phyloP scores from a whole-genome alignment of 31 red algal species.

The Asparagopsis taxiformis region DNA sequence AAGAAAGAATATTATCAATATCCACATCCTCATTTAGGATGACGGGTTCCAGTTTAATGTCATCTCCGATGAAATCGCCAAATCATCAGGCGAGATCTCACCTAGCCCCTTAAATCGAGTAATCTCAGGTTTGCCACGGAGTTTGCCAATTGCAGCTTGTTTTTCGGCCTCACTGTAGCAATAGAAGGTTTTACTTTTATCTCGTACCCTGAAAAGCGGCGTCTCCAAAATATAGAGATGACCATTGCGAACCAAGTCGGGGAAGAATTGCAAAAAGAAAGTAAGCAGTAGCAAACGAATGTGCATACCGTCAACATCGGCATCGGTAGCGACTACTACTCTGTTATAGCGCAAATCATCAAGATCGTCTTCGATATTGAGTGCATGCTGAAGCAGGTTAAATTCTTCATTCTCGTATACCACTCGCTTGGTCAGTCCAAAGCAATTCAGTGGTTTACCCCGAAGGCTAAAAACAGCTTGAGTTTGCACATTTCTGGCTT shows the following conservation, averaged over 20 bases:
- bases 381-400: constrained; percentile 14
- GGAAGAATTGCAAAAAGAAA: constrained; percentile 48
- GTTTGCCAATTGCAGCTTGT: constrained; percentile 7
- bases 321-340: constrained; percentile 56
- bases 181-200: constrained; percentile 40
- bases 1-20: constrained; percentile 21
- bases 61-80: constrained; percentile 30
- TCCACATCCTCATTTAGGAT: constrained; percentile 5
- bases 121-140: constrained; percentile 45
- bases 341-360: constrained; percentile 46
- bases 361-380: constrained; percentile 46
- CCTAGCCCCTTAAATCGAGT: constrained; percentile 62
- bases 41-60: constrained; percentile 26
- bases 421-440: constrained; percentile 29
- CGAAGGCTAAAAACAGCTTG: constrained; percentile 33
- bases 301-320: constrained; percentile 58
- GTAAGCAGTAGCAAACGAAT: constrained; percentile 43
- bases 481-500: constrained; percentile 20
- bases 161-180: constrained; percentile 46
- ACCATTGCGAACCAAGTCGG: constrained; percentile 36
- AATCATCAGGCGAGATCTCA: constrained; percentile 63
- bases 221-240: constrained; percentile 64
- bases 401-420: constrained; percentile 51
- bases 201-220: constrained; percentile 50
- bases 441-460: constrained; percentile 32